phyloP scores from a whole-genome alignment of 2,329 filamentous ascomycete species.

The Paecilomyces dactylethromorphus region DNA sequence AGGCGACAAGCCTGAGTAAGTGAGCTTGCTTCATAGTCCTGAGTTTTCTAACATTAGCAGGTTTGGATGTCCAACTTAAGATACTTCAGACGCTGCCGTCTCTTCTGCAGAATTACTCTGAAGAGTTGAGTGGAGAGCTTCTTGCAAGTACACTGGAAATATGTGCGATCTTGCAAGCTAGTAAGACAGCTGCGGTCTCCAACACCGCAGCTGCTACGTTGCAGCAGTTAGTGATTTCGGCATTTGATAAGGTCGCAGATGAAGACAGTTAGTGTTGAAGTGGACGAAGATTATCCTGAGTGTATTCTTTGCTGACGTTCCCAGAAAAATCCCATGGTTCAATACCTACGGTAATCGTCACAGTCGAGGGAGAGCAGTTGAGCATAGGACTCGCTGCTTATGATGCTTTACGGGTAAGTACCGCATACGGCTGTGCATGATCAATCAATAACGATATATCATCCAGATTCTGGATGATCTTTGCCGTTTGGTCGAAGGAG shows the following conservation, averaged over 20 bases:
- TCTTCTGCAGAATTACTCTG: conserved; percentile 81
- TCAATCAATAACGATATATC: conserved; percentile 8
- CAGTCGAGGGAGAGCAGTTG: conserved; percentile 57
- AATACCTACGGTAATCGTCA: conserved; percentile 59
- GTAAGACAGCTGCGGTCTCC: conserved; percentile 88
- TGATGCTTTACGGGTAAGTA: conserved; percentile 69
- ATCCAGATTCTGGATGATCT: conserved; percentile 76
- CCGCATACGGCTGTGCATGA: conserved; percentile 1
- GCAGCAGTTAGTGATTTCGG: conserved; percentile 84
- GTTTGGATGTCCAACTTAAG: conserved; percentile 87
- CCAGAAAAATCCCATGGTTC: conserved; percentile 36
- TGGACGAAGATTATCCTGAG: background rate
- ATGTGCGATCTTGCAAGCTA: conserved; percentile 83
- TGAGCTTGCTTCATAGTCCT: conserved; percentile 11
- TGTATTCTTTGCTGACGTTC: conserved; percentile 1
- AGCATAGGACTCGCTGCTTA: conserved; percentile 68
- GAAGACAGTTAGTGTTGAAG: conserved; percentile 64
- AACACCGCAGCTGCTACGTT: conserved; percentile 95
- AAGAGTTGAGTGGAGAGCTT: conserved; percentile 71
- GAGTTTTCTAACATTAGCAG: conserved; percentile 27
- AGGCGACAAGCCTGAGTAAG: conserved; percentile 67
- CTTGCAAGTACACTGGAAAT: conserved; percentile 79
- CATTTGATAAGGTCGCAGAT: conserved; percentile 81
- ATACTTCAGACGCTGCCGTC: conserved; percentile 88
- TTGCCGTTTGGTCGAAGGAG: conserved; percentile 77